A percentile compares a stretch with the other conserved stretches of the same genome.
These are phyloP conservation scores for Suillus paluster DNA, from an alignment of 768 basidiomycete species.

Conservation along the genomic window DNA sequence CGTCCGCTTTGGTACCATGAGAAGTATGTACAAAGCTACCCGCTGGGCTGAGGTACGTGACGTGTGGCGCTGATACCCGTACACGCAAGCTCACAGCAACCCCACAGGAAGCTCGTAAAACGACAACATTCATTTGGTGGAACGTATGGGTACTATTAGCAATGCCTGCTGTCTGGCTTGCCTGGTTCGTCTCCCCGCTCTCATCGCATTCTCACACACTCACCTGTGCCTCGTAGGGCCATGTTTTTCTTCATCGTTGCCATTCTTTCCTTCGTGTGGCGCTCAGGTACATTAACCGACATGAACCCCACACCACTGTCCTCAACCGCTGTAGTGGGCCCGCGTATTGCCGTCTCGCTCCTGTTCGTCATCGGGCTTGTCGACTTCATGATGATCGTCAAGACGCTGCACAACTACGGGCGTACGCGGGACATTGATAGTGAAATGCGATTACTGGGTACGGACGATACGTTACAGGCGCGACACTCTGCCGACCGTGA, in stretches of 20 bases:
- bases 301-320: conserved; percentile 41
- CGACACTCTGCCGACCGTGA: not conserved
- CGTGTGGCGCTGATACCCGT: not conserved
- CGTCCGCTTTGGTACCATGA: conserved; percentile 72
- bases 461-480: not conserved
- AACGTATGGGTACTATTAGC: conserved; percentile 74
- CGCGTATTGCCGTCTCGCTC: conserved; percentile 58
- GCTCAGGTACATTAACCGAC: conserved; percentile 55
- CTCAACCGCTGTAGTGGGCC: conserved; percentile 45
- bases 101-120: conserved; percentile 59
- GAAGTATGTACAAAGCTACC: conserved; percentile 70
- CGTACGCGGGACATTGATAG: not conserved
- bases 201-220: not conserved
- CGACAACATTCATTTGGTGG: conserved; percentile 54
- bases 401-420: conserved; percentile 66
- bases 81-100: not conserved
- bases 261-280: conserved; percentile 72
- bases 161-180: conserved; percentile 71
- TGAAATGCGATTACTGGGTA: not conserved
- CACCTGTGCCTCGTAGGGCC: conserved; percentile 45
- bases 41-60: conserved; percentile 70
- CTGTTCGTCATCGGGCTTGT: conserved; percentile 62
- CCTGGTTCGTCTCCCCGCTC: conserved; percentile 49
- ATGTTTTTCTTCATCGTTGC: conserved; percentile 67
- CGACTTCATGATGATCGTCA: conserved; percentile 64